These are phyloP conservation scores for Plantago coronopus DNA, from an alignment of 305 asterid genomes.

Conservation along the genomic window DNA sequence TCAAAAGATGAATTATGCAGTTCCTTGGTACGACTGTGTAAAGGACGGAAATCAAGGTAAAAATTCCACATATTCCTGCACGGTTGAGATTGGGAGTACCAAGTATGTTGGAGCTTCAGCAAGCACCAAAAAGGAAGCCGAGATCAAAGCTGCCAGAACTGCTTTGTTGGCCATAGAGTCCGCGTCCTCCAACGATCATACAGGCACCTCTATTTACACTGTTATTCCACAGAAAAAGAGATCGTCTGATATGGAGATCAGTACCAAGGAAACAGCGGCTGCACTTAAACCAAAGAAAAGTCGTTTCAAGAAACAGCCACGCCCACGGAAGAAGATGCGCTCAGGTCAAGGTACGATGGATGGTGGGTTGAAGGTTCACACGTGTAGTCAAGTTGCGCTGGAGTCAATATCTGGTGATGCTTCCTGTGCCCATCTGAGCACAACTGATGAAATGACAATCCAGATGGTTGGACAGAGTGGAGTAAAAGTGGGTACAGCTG, in stretches of 20 bases:
- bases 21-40: conserved; percentile 59
- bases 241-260: conserved; percentile 43
- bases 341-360: conserved; percentile 9
- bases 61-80: conserved; percentile 41
- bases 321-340: conserved; percentile 33
- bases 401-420: conserved; percentile 11
- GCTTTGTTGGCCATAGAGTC: conserved; percentile 81
- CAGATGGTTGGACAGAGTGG: conserved; percentile 2
- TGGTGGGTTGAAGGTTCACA: conserved; percentile 8
- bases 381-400: conserved; percentile 2
- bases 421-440: conserved; percentile 6
- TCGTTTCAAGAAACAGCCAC: conserved; percentile 40
- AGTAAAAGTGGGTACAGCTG: neutral
- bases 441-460: neutral
- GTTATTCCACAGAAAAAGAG: conserved; percentile 71
- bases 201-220: conserved; percentile 45
- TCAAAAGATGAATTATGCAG: conserved; percentile 88
- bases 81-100: conserved; percentile 75
- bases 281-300: conserved; percentile 60
- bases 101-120: conserved; percentile 80
- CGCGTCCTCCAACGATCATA: conserved; percentile 32
- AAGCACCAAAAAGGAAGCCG: conserved; percentile 84
- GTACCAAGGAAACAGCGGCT: conserved; percentile 49
- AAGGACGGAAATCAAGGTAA: conserved; percentile 46
- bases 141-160: conserved; percentile 87